Evolutionary conservation across 108 stramenopile species (phyloP).

Genomic region (Cylindrotheca fusiformis): DNA sequence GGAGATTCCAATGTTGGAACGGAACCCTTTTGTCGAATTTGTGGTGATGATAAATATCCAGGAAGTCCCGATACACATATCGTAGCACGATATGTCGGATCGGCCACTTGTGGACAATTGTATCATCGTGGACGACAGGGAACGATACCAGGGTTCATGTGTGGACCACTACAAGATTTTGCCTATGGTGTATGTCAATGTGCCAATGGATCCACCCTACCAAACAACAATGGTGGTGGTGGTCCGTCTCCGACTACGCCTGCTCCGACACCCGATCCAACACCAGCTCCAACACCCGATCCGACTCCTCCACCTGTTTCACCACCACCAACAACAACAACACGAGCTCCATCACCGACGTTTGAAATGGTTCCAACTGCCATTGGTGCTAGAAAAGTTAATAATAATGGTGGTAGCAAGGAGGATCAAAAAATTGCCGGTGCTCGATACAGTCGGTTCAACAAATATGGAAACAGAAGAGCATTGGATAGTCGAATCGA

Average conservation of each 20-base stretch:
- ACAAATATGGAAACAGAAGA: too few species aligned
- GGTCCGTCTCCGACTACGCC: not conserved
- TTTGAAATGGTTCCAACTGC: not conserved
- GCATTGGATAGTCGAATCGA: too few species aligned
- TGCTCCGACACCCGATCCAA: not conserved
- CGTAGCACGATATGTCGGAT: constrained; percentile 2
- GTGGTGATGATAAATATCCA: constrained; percentile 6
- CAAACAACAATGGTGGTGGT: not conserved
- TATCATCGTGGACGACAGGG: constrained; percentile 5
- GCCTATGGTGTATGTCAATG: constrained; percentile 1
- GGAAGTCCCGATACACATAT: not conserved
- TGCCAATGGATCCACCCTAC: not conserved
- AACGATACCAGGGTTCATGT: constrained; percentile 4
- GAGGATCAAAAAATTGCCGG: not conserved
- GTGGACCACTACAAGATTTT: constrained; percentile 4
- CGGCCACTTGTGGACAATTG: constrained; percentile 1
- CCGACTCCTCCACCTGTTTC: too few species aligned
- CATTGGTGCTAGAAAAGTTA: not conserved
- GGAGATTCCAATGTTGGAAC: constrained; percentile 3
- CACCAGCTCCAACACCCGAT: not conserved
- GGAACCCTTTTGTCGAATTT: constrained; percentile 6
- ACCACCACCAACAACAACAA: too few species aligned
- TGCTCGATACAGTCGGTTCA: too few species aligned
- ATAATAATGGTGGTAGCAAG: not conserved
- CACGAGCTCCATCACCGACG: not conserved